A percentile compares a stretch with the other conserved stretches of the same genome.
phyloP scores from a whole-genome alignment of 164 flowering plant species.

The Stephania cephalantha region DNA sequence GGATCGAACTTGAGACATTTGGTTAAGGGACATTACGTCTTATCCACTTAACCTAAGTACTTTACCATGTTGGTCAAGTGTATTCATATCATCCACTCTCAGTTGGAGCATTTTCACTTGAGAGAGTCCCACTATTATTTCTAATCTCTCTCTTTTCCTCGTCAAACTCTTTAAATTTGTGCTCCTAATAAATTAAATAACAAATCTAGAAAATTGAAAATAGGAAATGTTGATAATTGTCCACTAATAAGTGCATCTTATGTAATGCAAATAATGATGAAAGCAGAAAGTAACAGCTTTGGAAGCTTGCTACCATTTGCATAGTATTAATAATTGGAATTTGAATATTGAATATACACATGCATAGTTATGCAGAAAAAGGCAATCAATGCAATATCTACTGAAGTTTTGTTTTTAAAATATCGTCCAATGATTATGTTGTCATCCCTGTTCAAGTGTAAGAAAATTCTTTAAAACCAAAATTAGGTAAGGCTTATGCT shows the following conservation, averaged over 20 bases:
- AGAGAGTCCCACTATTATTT: background rate
- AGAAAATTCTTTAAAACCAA: too few relatives aligned
- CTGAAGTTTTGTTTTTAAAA: background rate
- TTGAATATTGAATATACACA: background rate
- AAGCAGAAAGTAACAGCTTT: background rate
- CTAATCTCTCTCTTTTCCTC: background rate
- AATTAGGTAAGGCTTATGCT: too few relatives aligned
- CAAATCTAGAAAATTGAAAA: background rate
- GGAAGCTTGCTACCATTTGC: background rate
- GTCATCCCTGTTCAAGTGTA: background rate
- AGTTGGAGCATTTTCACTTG: too few relatives aligned
- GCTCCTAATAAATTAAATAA: background rate
- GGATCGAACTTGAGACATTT: too few relatives aligned
- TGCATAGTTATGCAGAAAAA: background rate
- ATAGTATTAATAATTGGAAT: background rate
- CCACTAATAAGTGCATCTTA: background rate
- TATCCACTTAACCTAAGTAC: too few relatives aligned
- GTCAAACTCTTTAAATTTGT: background rate
- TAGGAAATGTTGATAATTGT: background rate
- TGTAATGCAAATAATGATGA: background rate
- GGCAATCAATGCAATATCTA: background rate
- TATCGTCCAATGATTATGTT: background rate
- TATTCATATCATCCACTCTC: too few relatives aligned
- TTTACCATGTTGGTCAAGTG: too few relatives aligned
- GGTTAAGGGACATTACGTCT: too few relatives aligned